phyloP scores from a whole-genome alignment of 1,139 yeast species.

The Kluyveromyces marxianus region DNA sequence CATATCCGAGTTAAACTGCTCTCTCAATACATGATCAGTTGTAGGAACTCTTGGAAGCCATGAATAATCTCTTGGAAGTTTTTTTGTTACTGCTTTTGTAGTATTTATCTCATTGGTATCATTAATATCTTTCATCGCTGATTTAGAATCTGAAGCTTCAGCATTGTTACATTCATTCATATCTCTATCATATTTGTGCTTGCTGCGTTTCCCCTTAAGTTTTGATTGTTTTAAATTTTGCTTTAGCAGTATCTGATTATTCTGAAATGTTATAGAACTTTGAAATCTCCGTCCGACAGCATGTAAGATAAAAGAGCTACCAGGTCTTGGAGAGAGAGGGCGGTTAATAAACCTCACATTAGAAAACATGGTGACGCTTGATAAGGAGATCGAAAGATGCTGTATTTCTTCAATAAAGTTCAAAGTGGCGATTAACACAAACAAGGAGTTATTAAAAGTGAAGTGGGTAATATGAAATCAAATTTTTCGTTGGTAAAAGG shows the following conservation, averaged over 20 bases:
- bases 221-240: constrained; percentile 20
- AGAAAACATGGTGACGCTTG: background rate
- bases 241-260: constrained; percentile 20
- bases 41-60: constrained; percentile 27
- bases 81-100: background rate
- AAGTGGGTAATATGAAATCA: no score
- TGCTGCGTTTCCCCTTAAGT: constrained; percentile 11
- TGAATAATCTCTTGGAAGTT: constrained; percentile 17
- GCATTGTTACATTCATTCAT: constrained; percentile 3
- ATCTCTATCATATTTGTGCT: constrained; percentile 10
- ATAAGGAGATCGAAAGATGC: no score
- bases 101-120: constrained; percentile 6
- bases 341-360: background rate
- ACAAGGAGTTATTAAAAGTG: no score
- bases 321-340: background rate
- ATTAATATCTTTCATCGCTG: background rate
- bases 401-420: no score
- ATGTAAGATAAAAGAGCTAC: background rate
- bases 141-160: background rate
- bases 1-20: constrained; percentile 20
- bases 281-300: constrained; percentile 13
- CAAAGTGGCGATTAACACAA: no score
- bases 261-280: constrained; percentile 23
- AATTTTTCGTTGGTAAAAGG: no score
- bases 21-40: constrained; percentile 19